phyloP scores from a whole-genome alignment of 2,329 filamentous ascomycete species.

The Colletotrichum orchidophilum region DNA sequence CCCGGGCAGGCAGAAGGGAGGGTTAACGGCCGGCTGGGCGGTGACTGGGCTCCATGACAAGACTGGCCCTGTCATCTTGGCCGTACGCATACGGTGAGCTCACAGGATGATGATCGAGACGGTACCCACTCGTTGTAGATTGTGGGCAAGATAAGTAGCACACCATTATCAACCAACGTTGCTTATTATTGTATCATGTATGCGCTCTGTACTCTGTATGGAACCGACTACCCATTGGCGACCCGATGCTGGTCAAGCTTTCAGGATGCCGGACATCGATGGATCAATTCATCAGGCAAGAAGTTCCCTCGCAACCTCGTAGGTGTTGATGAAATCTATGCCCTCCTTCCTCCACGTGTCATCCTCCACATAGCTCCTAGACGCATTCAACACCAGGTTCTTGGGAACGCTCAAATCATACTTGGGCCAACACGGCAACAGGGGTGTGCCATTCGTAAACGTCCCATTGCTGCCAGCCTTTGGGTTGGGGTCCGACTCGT shows the following conservation, averaged over 20 bases:
- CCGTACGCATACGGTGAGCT: not conserved
- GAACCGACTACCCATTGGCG: not conserved
- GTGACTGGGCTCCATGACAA: not conserved
- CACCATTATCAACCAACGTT: not conserved
- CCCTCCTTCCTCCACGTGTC: slow-evolving; percentile 58
- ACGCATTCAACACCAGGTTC: slow-evolving; percentile 58
- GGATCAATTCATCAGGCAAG: slow-evolving; percentile 33
- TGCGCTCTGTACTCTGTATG: not conserved
- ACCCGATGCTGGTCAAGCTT: not conserved
- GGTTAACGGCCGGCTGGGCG: not conserved
- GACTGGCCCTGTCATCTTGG: not conserved
- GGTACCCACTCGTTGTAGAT: not conserved
- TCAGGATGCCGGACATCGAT: not conserved
- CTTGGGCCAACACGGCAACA: slow-evolving; percentile 51
- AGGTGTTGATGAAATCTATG: slow-evolving; percentile 54
- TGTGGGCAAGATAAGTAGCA: not conserved
- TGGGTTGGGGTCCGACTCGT: slow-evolving; percentile 52
- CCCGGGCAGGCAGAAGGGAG: not conserved
- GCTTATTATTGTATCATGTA: not conserved
- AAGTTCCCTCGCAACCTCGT: slow-evolving; percentile 48
- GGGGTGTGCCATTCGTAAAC: slow-evolving; percentile 21
- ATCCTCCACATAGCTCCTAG: slow-evolving; percentile 52
- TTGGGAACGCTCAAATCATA: slow-evolving; percentile 49
- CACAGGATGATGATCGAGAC: not conserved
- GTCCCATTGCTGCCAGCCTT: slow-evolving; percentile 18